phyloP scores from a whole-genome alignment of 768 basidiomycete species.

The Suillus subluteus region DNA sequence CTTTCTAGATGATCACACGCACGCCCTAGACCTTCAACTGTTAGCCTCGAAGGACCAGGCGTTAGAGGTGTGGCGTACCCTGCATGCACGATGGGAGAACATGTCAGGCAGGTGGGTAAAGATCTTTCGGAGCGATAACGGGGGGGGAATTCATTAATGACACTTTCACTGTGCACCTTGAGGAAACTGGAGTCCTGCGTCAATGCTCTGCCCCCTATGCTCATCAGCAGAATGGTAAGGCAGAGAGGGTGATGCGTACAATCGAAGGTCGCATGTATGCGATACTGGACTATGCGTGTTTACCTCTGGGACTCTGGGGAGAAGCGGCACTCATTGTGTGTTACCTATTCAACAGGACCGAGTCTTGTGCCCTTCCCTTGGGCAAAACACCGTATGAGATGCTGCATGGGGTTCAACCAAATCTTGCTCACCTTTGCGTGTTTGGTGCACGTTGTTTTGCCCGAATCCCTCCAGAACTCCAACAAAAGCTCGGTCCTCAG shows the following conservation, averaged over 20 bases:
- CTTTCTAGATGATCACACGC: slow-evolving; percentile 16
- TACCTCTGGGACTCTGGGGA: background rate
- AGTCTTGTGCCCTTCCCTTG: accelerated
- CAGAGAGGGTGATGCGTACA: background rate
- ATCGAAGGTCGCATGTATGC: background rate
- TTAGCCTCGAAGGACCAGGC: background rate
- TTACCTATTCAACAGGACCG: background rate
- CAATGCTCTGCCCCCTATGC: background rate
- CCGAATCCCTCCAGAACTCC: no score
- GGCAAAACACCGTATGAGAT: background rate
- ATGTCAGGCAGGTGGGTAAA: background rate
- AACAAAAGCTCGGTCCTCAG: no score
- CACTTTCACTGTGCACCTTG: accelerated
- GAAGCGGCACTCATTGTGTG: background rate
- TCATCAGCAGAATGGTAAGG: background rate
- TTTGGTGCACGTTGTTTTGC: no score
- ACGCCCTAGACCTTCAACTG: slow-evolving; percentile 17
- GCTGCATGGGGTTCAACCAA: background rate
- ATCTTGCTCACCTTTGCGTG: no score
- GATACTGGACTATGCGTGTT: background rate
- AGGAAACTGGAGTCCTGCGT: background rate
- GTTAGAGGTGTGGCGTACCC: no score
- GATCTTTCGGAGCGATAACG: background rate
- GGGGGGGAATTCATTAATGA: background rate
- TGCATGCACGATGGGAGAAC: background rate